Conservation (phyloP, 2,329 filamentous ascomycete genomes). For the Bipolaris oryzae region DNA sequence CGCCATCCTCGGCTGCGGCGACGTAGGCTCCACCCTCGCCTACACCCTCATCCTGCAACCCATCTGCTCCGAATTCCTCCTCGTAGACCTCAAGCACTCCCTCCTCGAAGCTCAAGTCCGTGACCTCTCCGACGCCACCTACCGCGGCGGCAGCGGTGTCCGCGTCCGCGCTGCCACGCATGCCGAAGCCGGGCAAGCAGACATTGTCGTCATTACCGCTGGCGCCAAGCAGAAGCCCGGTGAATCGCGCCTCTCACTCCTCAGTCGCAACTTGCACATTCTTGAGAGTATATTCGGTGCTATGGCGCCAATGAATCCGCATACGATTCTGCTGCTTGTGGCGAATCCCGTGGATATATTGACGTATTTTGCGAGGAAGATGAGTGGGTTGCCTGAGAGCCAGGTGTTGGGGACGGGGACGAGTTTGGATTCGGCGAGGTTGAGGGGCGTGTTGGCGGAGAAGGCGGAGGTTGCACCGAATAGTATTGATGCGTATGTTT, state of each 20-base stretch:
- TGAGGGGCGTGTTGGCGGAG: conserved; percentile 54
- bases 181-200: conserved; percentile 59
- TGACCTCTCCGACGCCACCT: conserved; percentile 60
- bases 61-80: conserved; percentile 59
- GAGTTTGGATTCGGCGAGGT: conserved; percentile 58
- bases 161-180: conserved; percentile 54
- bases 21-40: conserved; percentile 59
- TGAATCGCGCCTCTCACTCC: conserved; percentile 54
- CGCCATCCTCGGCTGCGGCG: conserved; percentile 59
- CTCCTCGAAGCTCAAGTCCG: conserved; percentile 58
- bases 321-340: conserved; percentile 59
- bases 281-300: conserved; percentile 55
- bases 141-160: conserved; percentile 52
- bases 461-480: conserved; percentile 49
- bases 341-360: conserved; percentile 63
- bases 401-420: conserved; percentile 63
- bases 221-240: conserved; percentile 59
- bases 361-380: conserved; percentile 56
- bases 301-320: conserved; percentile 57
- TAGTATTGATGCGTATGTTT: conserved; percentile 53
- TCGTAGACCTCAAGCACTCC: conserved; percentile 58
- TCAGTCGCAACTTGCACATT: conserved; percentile 58
- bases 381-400: conserved; percentile 55
- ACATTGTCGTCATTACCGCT: conserved; percentile 62
- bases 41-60: conserved; percentile 59